phyloP scores from a whole-genome alignment of 106 monocot species.

The Xerophyta viscosa region DNA sequence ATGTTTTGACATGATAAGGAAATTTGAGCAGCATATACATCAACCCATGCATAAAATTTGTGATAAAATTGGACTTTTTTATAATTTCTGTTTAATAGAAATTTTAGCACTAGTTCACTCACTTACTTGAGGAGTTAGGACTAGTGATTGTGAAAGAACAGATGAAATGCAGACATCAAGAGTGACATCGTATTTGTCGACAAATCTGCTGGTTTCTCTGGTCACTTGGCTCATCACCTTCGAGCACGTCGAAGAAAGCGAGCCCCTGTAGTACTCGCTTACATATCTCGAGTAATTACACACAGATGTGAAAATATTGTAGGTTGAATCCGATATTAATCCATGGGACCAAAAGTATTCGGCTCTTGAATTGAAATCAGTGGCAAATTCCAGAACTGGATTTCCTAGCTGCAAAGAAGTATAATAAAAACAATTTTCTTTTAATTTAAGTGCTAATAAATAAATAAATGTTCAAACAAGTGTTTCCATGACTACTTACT shows the following conservation, averaged over 20 bases:
- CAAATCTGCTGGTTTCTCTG: conserved; percentile 87
- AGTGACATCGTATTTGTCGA: conserved; percentile 98
- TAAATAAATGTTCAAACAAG: conserved; percentile 4
- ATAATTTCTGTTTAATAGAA: too few relatives aligned
- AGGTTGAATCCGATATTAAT: conserved; percentile 88
- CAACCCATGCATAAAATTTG: too few relatives aligned
- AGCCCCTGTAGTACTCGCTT: conserved; percentile 77
- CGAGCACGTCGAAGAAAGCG: conserved; percentile 58
- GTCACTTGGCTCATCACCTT: conserved; percentile 84
- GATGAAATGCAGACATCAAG: conserved; percentile 96
- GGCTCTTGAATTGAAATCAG: conserved; percentile 93
- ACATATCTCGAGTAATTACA: conserved; percentile 99
- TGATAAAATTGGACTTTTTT: too few relatives aligned
- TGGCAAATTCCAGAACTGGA: conserved; percentile 87
- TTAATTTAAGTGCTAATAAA: neutral
- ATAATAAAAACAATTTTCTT: neutral
- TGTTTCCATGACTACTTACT: conserved; percentile 21
- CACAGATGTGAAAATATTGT: conserved; percentile 52
- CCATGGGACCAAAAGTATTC: conserved; percentile 99
- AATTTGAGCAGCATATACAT: too few relatives aligned
- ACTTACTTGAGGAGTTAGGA: conserved; percentile 70
- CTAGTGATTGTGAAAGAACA: conserved; percentile 64
- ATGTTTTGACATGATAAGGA: too few relatives aligned
- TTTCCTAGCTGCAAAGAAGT: conserved; percentile 60
- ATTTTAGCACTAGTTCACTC: too few relatives aligned